These are phyloP conservation scores for Xylariaceae sp. DNA, from an alignment of 2,329 filamentous ascomycete genomes.

Conservation along the genomic window DNA sequence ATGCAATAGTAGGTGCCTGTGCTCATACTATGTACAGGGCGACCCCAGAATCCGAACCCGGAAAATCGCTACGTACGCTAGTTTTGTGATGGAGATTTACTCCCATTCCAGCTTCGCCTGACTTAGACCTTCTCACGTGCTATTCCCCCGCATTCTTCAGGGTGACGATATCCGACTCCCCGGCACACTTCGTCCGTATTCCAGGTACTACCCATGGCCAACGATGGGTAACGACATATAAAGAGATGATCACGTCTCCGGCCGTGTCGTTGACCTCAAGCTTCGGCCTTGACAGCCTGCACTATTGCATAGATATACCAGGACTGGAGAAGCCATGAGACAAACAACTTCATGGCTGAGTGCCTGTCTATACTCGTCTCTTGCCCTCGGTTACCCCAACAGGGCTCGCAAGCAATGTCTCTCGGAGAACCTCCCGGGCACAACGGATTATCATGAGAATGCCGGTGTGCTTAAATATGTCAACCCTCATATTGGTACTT, in stretches of 20 bases:
- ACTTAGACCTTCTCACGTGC: neutral
- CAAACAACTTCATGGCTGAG: slow-evolving; percentile 6
- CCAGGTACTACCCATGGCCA: neutral
- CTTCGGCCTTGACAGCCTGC: too few relatives aligned
- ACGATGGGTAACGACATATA: neutral
- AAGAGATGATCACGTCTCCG: neutral
- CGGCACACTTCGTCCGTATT: neutral
- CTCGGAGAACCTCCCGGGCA: neutral
- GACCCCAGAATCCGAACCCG: neutral
- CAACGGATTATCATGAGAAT: slow-evolving; percentile 26
- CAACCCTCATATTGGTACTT: slow-evolving; percentile 33
- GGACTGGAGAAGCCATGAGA: slow-evolving; percentile 6
- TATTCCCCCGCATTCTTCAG: slow-evolving; percentile 11
- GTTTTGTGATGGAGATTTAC: neutral
- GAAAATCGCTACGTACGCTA: neutral
- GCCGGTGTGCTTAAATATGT: slow-evolving; percentile 31
- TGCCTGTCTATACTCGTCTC: slow-evolving; percentile 2
- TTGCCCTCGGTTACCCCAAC: slow-evolving; percentile 1
- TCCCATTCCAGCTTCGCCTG: neutral
- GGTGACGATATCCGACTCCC: neutral
- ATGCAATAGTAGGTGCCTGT: neutral
- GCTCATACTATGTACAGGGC: neutral
- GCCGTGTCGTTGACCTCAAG: neutral
- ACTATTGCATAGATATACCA: too few relatives aligned
- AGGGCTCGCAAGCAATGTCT: neutral